Base-by-base conservation (phyloP, 208 protist genomes). In the Leishmania tropica region DNA sequence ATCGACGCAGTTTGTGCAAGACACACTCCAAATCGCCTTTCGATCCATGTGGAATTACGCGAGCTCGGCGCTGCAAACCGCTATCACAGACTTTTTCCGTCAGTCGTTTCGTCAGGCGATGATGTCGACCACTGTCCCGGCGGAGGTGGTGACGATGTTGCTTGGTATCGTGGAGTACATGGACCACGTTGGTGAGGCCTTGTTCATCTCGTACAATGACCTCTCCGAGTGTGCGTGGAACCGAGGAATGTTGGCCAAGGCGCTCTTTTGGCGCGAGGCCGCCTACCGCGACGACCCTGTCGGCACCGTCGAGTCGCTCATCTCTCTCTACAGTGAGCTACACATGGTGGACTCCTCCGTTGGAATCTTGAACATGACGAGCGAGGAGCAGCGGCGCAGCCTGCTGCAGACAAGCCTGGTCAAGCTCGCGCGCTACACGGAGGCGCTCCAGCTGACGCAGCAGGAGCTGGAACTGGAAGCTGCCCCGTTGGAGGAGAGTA, bases 201-300 rank as follows among this genome's bases (percentile, higher is more conserved):
- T 97, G 19, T 88, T 90, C 37, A 86, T 97, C 62, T 86, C 88
- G 10, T 89, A 88, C 65, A 88, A 78, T 42, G 87, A 93, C 77
- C 80, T 97, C 11, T 95, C 88, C 73, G 91, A 95, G 70, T 96
- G 92, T 45, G 95, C 95, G 47, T 96, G 91, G 92, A 87, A 88
- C n/a, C 87, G 92, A 3, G 95, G 93, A n/a, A 96, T 96, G 92
- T 85, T 96, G 17, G 95, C 93, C 56, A 96, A 96, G 83, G 92
- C 95, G 45, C 88, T 97, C 37, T 96, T 94, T 84, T 97, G 95
- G 93, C 86, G 92, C 42, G 95, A 97, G 79, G 88, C 88, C 21
- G 93, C 92, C 13, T 97, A 96, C 87, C 93, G 95, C 28, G 86
- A 91, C 40, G 84, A 96, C 81, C 89, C 91, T 35, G 64, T 84